Evolutionary conservation across 2,329 filamentous ascomycete genomes (phyloP).

Genomic region (Cordyceps javanica): DNA sequence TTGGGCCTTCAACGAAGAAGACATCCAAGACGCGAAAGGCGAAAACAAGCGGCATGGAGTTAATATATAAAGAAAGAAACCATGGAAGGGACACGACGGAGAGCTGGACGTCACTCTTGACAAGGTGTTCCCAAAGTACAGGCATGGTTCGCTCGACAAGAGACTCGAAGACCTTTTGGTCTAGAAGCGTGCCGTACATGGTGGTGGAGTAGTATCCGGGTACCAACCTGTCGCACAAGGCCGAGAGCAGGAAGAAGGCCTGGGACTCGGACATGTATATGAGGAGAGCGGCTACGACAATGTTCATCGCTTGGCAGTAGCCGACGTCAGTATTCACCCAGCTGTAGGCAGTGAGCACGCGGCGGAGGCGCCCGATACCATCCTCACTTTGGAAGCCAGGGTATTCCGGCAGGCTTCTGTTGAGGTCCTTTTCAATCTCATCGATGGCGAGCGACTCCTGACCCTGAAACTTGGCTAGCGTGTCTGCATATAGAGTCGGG

Average conservation of each 20-base stretch:
- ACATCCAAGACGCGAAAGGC: constrained; percentile 95
- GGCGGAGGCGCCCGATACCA: constrained; percentile 80
- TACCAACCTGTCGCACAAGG: constrained; percentile 85
- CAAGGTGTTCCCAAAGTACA: constrained; percentile 95
- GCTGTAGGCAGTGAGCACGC: constrained; percentile 93
- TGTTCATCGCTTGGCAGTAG: constrained; percentile 99
- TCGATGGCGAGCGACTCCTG: constrained; percentile 92
- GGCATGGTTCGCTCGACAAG: constrained; percentile 99
- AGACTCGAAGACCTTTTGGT: constrained; percentile 96
- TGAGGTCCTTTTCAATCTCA: constrained; percentile 97
- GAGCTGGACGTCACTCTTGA: constrained; percentile 92
- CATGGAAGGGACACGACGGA: constrained; percentile 96
- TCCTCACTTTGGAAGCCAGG: constrained; percentile 95
- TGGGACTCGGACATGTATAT: constrained; percentile 98
- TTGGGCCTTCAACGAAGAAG: constrained; percentile 96
- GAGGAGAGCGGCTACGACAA: constrained; percentile 92
- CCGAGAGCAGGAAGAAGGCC: constrained; percentile 88
- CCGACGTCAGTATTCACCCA: constrained; percentile 95
- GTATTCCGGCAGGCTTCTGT: constrained; percentile 93
- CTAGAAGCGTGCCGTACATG: constrained; percentile 96
- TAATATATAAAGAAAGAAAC: constrained; percentile 98
- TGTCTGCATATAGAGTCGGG: constrained; percentile 77
- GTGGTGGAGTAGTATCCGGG: constrained; percentile 98
- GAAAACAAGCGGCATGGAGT: constrained; percentile 98
- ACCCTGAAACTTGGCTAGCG: constrained; percentile 74